Evolutionary conservation across 2,329 filamentous ascomycete species (phyloP), one percentile per base, ranked within the genome.

Genomic region (Fusarium sp.): DNA sequence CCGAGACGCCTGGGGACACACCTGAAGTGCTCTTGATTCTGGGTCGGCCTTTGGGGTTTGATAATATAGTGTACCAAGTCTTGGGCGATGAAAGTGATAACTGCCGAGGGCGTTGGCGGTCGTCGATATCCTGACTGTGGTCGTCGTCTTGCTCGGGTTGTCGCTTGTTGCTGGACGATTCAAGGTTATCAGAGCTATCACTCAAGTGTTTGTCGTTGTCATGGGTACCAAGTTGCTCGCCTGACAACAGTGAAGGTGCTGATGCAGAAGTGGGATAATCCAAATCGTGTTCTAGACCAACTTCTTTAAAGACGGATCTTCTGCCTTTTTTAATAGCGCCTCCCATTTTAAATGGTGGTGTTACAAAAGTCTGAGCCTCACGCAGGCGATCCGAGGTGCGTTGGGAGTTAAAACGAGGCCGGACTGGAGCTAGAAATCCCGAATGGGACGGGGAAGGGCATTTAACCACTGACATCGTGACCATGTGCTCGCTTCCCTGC

Each of bases 231-330:
- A 63, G 65, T 15, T 66, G 54, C n/a, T 72, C 66, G 36, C 71
- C 73, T n/a, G 55, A 33, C 28, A 70, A 49, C 15, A 65, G 31
- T 28, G 70, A 51, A 54, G 70, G 65, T 31, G 69, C 56, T 22
- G 56, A 64, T 28, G 70, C 57, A 31, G 75, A 63, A 61, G 76
- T 62, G 12, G 64, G 66, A 47, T 76, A 74, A 31, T 81, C 66
- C 31, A 75, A 67, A 38, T 83, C 83, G 47, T 83, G 81, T 55
- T 83, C 80, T 26, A 89, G 75, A 9, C 87, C 87, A 45, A 85
- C 77, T 78, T 89, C 87, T 75, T 82, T 87, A 73, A 89, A 89
- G 64, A 88, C 81, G 28, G 87, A 89, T 73, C 82, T 85, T 55
- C 87, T 83, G 47, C 84, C 86, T 76, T 87, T 88, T 69, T 80